Base-by-base conservation (phyloP, 2,329 filamentous ascomycete genomes). In the Elsinoe perseae region DNA sequence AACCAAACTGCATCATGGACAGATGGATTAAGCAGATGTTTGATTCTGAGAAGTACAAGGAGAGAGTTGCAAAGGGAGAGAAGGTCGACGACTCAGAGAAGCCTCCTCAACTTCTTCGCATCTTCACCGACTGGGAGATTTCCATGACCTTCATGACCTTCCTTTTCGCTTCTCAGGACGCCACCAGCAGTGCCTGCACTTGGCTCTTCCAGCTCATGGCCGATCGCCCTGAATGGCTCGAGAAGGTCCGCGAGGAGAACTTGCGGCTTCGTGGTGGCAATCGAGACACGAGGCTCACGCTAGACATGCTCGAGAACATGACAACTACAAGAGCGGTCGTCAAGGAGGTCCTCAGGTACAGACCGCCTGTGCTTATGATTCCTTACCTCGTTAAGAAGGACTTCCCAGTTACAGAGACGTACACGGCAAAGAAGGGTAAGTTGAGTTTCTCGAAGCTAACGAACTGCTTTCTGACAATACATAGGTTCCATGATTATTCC, bases 121-220 rank as follows among this genome's bases (percentile, higher is more conserved):
- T 88, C 64, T 97, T 96, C 73, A 84, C 80, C 72, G 88, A 97
- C 69, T 87, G 85, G 66, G 91, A 97, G 73, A 95, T 97, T 66
- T 81, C 89, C 57, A 88, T 93, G 77, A 96, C 92, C 21, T 71
- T 97, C 67, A 95, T 96, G 75, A 95, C 92, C 50, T 95, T 97
- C 78, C 80, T 97, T 60, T 97, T 97, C 73, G 92, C 93, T 59
- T 96, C 91, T 2, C 93, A 97, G 74, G 93, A 98, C 71, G 93
- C 93, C 62, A 96, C 93, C 60, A 93, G 87, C 74, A 95, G 89
- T 66, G 92, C 93, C 60, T 84, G 82, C 66, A 96, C 91, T 54
- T 97, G 93, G 90, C 75, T 97, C 61, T 95, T 96, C 80, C 93
- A 98, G 76, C 81, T 89, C 66, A 85, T 89, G 76, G 91, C 93